Evolutionary conservation across 1,284 basidiomycete species (phyloP).

Genomic region (Leucocoprinus gongylophorus): DNA sequence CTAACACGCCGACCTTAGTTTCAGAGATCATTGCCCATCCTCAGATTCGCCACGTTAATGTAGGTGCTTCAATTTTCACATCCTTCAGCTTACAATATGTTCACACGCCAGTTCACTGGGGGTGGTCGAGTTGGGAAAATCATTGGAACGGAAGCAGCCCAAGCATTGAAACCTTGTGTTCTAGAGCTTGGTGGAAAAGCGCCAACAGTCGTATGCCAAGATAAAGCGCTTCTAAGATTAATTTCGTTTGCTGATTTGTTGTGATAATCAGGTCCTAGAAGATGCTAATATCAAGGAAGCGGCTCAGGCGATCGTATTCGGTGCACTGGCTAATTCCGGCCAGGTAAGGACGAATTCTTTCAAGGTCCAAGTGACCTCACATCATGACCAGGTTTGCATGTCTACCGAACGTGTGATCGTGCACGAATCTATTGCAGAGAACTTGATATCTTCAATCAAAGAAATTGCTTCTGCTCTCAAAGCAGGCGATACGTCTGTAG

Average conservation of each 20-base stretch:
- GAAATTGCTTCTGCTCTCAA: slow-evolving; percentile 28
- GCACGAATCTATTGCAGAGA: slow-evolving; percentile 34
- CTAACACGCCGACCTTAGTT: slow-evolving; percentile 39
- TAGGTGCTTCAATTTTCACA: slow-evolving; percentile 18
- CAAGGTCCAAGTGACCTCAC: not conserved
- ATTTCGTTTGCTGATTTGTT: not conserved
- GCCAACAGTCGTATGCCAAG: slow-evolving; percentile 49
- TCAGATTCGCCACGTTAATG: slow-evolving; percentile 40
- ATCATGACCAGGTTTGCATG: slow-evolving; percentile 52
- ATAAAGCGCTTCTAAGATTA: not conserved
- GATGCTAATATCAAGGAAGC: slow-evolving; percentile 59
- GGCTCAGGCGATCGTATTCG: slow-evolving; percentile 48
- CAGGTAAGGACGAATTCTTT: slow-evolving; percentile 41
- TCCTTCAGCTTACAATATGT: not conserved
- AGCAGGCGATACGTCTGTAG: slow-evolving; percentile 29
- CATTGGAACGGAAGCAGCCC: slow-evolving; percentile 65
- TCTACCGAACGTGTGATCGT: slow-evolving; percentile 63
- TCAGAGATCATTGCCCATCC: slow-evolving; percentile 52
- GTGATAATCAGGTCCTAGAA: slow-evolving; percentile 40
- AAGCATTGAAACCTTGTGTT: slow-evolving; percentile 65
- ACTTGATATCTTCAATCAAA: slow-evolving; percentile 32
- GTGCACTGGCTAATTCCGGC: slow-evolving; percentile 55
- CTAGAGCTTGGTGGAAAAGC: slow-evolving; percentile 74
- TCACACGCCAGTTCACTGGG: slow-evolving; percentile 52
- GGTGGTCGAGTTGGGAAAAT: slow-evolving; percentile 64